Evolutionary conservation across 768 basidiomycete genomes (phyloP), one percentile per base, ranked within the genome.

Genomic region (Podaxis carcinomalis): DNA sequence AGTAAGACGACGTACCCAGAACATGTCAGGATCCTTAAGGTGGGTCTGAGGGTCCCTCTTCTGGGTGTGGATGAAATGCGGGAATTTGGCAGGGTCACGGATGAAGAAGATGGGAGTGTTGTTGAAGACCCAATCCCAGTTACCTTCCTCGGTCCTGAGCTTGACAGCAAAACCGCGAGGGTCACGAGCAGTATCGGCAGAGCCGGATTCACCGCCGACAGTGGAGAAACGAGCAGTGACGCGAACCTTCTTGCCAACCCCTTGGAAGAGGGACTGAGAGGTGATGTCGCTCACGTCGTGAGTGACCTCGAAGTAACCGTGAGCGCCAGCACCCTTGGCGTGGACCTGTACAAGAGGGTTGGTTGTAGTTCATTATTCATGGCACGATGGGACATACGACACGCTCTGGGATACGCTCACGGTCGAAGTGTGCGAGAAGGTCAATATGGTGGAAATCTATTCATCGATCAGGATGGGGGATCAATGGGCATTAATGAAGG

Each of bases 361-460:
- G 63, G 66, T 11, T 50, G 10, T 42, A 6, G 4, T 59, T 47
- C n/a, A 16, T 21, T 1, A 52, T 51, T 4, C 5, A 1, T 52
- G 36, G 25, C 0, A 19, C 37, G 40, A 27, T 23, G 36, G 16
- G 13, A 79, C 85, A 65, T 73, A 88, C 93, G 65, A 92, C 89
- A 74, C 93, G 92, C 81, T 96, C 93, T 14, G 95, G 96, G 69
- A 98, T 96, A 72, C 96, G 90, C 75, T 97, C 95, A 62, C 92
- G 88, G 73, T 93, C 92, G 68, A 95, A 95, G 78, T 96, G 95
- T 14, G 92, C 88, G 63, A 98, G 85, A 52, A 90, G 79, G 75
- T 94, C 93, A 69, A 95, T 88, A 74, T 91, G 86, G 74, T 92
- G 88, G 78, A 93, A 93, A 72, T 94, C 92, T 90, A 54, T 14